Percentiles rank a stretch among this genome's conserved stretches.
Conservation (phyloP, 2,329 filamentous ascomycete genomes). For the Aureobasidium subglaciale region DNA sequence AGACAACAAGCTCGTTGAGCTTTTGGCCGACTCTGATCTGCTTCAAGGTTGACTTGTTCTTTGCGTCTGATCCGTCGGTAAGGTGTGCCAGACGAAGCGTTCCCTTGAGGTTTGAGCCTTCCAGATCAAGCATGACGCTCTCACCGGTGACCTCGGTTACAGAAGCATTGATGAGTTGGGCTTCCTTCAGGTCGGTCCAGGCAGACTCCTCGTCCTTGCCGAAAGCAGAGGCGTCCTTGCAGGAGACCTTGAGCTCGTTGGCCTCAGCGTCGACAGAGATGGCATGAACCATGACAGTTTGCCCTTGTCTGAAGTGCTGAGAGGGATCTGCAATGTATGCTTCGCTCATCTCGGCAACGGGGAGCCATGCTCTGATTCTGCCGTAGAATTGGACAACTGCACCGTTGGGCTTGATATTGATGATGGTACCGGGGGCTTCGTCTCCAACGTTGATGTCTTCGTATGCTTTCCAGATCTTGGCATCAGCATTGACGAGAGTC, state of each 20-base stretch:
- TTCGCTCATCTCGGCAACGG: constrained; percentile 96
- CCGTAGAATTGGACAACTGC: constrained; percentile 93
- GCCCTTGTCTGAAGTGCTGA: constrained; percentile 82
- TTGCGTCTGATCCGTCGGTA: constrained; percentile 74
- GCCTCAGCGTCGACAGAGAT: constrained; percentile 67
- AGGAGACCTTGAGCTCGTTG: constrained; percentile 75
- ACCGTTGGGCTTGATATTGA: constrained; percentile 70
- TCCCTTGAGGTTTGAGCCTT: constrained; percentile 67
- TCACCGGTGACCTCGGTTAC: constrained; percentile 44
- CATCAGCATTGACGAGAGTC: constrained; percentile 82
- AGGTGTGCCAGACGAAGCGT: constrained; percentile 71
- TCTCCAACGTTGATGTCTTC: constrained; percentile 65
- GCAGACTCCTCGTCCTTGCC: constrained; percentile 67
- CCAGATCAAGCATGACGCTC: constrained; percentile 59
- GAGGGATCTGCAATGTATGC: constrained; percentile 84
- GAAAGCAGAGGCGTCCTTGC: constrained; percentile 78
- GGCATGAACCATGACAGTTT: constrained; percentile 88
- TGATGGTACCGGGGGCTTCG: constrained; percentile 78
- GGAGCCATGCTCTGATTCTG: constrained; percentile 73
- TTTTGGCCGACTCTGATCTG: constrained; percentile 79
- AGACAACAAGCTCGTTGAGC: constrained; percentile 70
- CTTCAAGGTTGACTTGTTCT: constrained; percentile 68
- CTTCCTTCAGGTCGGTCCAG: constrained; percentile 65
- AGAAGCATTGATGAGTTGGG: constrained; percentile 67
- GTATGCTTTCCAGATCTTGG: constrained; percentile 69